Conservation (phyloP, 176 grass and related monocot species). For the Carex cristatella region DNA sequence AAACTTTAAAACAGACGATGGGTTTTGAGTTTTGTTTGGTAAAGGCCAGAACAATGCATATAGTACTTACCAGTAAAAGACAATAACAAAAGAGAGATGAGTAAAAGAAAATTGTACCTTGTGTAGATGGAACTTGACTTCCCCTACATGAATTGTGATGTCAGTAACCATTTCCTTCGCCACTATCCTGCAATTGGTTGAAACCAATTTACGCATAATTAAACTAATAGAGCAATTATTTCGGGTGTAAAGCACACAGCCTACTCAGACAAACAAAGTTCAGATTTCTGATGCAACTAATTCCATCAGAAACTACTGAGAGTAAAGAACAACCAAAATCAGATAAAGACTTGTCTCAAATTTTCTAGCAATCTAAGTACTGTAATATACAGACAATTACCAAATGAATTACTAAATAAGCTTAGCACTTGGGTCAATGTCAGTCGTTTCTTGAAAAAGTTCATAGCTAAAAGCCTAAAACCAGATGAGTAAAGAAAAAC, state of each 20-base stretch:
- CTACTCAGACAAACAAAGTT: no score
- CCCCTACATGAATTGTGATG: conserved; percentile 64
- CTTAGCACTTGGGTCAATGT: not conserved
- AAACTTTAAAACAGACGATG: not conserved
- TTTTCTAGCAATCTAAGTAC: not conserved
- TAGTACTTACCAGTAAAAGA: not conserved
- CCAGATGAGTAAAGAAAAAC: not conserved
- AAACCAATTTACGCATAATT: conserved; percentile 8
- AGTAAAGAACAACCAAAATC: not conserved
- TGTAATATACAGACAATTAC: not conserved
- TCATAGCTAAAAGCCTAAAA: not conserved
- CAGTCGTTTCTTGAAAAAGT: not conserved
- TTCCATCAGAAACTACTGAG: not conserved
- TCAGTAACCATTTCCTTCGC: conserved; percentile 63
- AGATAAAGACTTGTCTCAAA: not conserved
- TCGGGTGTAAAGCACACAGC: not conserved
- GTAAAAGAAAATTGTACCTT: conserved; percentile 47
- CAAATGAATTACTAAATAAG: not conserved
- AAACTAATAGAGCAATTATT: conserved; percentile 19
- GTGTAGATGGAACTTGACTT: conserved; percentile 80
- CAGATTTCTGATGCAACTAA: not conserved
- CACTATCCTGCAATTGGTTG: conserved; percentile 54
- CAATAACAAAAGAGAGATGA: not conserved
- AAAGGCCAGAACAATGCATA: not conserved
- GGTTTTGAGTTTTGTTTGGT: not conserved